phyloP scores from a whole-genome alignment of 106 monocot genomes.

The Agapanthus africanus region DNA sequence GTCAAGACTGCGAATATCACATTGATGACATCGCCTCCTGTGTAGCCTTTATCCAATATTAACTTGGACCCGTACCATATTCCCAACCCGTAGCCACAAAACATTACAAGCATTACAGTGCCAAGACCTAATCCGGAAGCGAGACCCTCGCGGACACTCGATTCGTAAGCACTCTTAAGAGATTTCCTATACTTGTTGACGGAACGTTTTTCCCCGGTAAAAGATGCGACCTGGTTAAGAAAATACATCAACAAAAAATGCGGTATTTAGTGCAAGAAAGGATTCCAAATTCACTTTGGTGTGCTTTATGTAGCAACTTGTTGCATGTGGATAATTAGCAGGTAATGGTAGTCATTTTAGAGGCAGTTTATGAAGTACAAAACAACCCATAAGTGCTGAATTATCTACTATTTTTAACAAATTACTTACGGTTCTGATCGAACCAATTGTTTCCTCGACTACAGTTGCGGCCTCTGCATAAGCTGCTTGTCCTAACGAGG shows the following conservation, averaged over 20 bases:
- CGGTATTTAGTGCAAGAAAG: not conserved
- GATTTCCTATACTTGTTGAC: slow-evolving; percentile 34
- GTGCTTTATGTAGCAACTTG: no score
- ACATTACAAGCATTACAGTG: slow-evolving; percentile 34
- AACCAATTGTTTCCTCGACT: slow-evolving; percentile 67
- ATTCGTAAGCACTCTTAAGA: slow-evolving; percentile 34
- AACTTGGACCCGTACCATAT: slow-evolving; percentile 68
- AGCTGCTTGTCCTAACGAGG: slow-evolving; percentile 46
- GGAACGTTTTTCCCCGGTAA: slow-evolving; percentile 52
- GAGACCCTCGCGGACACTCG: slow-evolving; percentile 48
- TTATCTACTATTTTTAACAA: no score
- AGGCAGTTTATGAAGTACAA: no score
- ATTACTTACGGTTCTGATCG: slow-evolving; percentile 66
- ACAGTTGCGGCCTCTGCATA: slow-evolving; percentile 52
- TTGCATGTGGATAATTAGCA: not conserved
- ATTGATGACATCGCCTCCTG: slow-evolving; percentile 53
- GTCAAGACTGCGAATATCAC: slow-evolving; percentile 58
- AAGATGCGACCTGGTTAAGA: slow-evolving; percentile 74
- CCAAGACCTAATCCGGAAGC: slow-evolving; percentile 56
- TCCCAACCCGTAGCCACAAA: slow-evolving; percentile 48
- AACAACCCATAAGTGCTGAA: no score
- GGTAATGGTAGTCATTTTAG: not conserved
- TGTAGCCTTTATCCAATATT: slow-evolving; percentile 57
- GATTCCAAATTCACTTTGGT: no score
- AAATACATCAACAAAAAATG: not conserved